Percentiles rank a stretch among this genome's conserved stretches.
Evolutionary conservation across 495 filamentous ascomycete species (phyloP).

Genomic region (Annulohypoxylon maeteangense): DNA sequence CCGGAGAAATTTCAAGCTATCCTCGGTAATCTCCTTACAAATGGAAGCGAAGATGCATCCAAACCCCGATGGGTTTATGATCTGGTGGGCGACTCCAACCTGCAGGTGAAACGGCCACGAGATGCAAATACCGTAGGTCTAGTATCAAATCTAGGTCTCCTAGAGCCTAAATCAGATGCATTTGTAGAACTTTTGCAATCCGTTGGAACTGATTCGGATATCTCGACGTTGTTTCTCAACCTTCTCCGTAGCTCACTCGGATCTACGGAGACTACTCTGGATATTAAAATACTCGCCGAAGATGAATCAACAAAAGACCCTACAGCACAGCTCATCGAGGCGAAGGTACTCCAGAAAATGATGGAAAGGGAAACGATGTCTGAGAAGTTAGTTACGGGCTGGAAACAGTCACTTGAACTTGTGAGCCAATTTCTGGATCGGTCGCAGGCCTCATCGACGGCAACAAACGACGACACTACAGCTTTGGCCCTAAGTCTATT

Average conservation of each 20-base stretch:
- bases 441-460: conserved; percentile 56
- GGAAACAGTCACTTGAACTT: conserved; percentile 60
- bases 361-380: conserved; percentile 71
- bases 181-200: conserved; percentile 65
- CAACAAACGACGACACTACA: conserved; percentile 62
- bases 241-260: conserved; percentile 71
- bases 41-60: conserved; percentile 46
- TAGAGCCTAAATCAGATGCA: conserved; percentile 53
- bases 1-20: conserved; percentile 54
- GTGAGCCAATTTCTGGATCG: conserved; percentile 68
- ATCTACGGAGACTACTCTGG: conserved; percentile 20
- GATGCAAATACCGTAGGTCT: not conserved
- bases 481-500: conserved; percentile 72
- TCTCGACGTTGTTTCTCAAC: conserved; percentile 71
- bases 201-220: conserved; percentile 65
- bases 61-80: conserved; percentile 54
- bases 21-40: conserved; percentile 54
- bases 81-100: conserved; percentile 28
- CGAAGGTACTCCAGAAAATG: conserved; percentile 73
- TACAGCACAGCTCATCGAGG: conserved; percentile 62
- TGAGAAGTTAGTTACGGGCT: conserved; percentile 52
- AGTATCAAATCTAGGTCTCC: conserved; percentile 37
- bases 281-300: conserved; percentile 44
- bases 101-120: conserved; percentile 43
- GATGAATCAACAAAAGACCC: conserved; percentile 56